Conservation (phyloP, 2,329 filamentous ascomycete genomes). For the Talaromyces sp. region DNA sequence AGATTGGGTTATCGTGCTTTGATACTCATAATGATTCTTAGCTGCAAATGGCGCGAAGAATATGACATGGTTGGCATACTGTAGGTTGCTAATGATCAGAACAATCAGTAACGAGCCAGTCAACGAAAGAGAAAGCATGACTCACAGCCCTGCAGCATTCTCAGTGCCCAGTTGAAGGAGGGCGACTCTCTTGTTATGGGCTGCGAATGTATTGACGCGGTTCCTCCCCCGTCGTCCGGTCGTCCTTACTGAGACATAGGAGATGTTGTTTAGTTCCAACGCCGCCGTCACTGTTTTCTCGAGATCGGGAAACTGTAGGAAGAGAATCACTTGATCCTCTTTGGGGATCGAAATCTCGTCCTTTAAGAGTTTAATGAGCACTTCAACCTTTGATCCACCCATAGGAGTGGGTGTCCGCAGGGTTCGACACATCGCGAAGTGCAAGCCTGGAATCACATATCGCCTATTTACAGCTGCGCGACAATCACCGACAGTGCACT, state of each 20-base stretch:
- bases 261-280: constrained; percentile 28
- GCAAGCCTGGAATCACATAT: constrained; percentile 40
- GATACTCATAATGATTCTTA: constrained; percentile 51
- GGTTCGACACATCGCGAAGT: constrained; percentile 15
- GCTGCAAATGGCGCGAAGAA: constrained; percentile 57
- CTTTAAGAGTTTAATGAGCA: constrained; percentile 45
- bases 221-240: constrained; percentile 28
- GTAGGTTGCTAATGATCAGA: constrained; percentile 46
- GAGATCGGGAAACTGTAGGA: constrained; percentile 52
- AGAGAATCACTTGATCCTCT: constrained; percentile 53
- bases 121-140: no score
- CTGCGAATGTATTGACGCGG: constrained; percentile 40
- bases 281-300: constrained; percentile 36
- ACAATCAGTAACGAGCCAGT: no score
- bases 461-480: constrained; percentile 34
- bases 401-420: constrained; percentile 15
- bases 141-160: constrained; percentile 53
- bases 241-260: constrained; percentile 37
- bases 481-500: constrained; percentile 44
- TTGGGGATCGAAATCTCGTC: constrained; percentile 29
- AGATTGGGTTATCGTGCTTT: constrained; percentile 59
- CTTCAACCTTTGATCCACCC: constrained; percentile 49
- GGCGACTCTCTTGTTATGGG: constrained; percentile 47
- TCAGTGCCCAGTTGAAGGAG: constrained; percentile 56
- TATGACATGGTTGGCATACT: constrained; percentile 61